These are phyloP conservation scores for Apiospora saccharicola DNA, from an alignment of 2,329 filamentous ascomycete genomes.

Conservation along the genomic window DNA sequence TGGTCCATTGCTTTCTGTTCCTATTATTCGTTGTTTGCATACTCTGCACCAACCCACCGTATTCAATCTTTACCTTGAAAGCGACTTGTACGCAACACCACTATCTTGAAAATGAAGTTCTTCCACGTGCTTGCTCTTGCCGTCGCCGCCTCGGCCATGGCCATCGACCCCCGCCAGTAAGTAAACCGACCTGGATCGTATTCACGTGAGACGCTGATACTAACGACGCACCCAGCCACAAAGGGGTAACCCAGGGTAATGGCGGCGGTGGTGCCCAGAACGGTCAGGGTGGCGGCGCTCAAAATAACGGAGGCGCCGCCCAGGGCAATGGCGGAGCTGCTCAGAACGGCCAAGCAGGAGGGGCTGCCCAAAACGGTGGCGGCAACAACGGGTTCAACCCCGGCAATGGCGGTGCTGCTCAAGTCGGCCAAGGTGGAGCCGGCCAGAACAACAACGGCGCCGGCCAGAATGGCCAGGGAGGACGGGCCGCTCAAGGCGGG, in stretches of 20 bases:
- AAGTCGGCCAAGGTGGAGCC: not conserved
- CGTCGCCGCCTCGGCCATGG: constrained; percentile 24
- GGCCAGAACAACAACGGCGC: not conserved
- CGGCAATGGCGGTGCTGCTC: not conserved
- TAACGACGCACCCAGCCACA: not conserved
- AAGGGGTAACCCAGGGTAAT: not conserved
- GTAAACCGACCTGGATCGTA: not conserved
- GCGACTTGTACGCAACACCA: not conserved
- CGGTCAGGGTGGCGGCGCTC: not conserved
- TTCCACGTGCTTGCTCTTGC: constrained; percentile 24
- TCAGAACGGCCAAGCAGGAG: not conserved
- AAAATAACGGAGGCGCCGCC: not conserved
- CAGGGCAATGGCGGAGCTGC: not conserved
- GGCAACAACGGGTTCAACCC: not conserved
- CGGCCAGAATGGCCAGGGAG: not conserved
- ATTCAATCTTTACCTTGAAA: not conserved
- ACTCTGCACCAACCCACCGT: not conserved
- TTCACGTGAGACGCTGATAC: not conserved
- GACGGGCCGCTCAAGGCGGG: not conserved
- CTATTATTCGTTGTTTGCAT: not conserved
- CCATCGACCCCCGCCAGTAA: constrained; percentile 26
- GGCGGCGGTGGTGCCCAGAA: too few relatives aligned
- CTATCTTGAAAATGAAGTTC: constrained; percentile 27
- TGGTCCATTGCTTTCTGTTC: not conserved
- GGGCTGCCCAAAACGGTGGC: not conserved